Conservation (phyloP, 2,329 filamentous ascomycete species). For the Stenocarpella maydis region DNA sequence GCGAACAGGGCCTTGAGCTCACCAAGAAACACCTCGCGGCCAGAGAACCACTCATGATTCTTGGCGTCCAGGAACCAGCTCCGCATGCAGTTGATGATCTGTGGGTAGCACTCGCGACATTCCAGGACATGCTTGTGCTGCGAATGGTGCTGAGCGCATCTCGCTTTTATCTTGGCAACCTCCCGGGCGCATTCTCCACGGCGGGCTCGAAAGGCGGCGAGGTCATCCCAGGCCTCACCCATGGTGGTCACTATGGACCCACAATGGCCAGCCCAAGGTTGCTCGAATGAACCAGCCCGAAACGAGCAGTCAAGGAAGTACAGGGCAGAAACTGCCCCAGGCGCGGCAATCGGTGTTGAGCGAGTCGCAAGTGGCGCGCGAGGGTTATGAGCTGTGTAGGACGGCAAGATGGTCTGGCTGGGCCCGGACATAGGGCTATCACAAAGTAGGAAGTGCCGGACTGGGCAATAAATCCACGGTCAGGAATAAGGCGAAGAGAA, state of each 20-base stretch:
- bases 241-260: constrained; percentile 25
- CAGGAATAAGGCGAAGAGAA: background rate
- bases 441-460: background rate
- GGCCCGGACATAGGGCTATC: background rate
- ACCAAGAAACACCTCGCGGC: constrained; percentile 56
- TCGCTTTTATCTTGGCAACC: constrained; percentile 51
- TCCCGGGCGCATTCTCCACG: constrained; percentile 49
- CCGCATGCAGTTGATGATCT: constrained; percentile 56
- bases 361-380: background rate
- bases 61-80: constrained; percentile 47
- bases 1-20: constrained; percentile 59
- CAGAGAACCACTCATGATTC: constrained; percentile 59
- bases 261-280: background rate
- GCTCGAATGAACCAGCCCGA: background rate
- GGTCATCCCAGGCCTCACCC: constrained; percentile 18
- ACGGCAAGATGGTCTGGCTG: background rate
- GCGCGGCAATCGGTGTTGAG: constrained; percentile 5
- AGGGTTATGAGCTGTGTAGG: background rate
- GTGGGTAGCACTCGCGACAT: constrained; percentile 58
- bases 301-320: background rate
- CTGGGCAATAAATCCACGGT: background rate
- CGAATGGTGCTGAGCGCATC: constrained; percentile 53
- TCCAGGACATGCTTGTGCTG: constrained; percentile 52
- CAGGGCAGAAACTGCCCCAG: constrained; percentile 10
- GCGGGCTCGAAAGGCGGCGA: constrained; percentile 27